Base-by-base conservation (phyloP, 306 rosid species). In the Arachis stenosperma region DNA sequence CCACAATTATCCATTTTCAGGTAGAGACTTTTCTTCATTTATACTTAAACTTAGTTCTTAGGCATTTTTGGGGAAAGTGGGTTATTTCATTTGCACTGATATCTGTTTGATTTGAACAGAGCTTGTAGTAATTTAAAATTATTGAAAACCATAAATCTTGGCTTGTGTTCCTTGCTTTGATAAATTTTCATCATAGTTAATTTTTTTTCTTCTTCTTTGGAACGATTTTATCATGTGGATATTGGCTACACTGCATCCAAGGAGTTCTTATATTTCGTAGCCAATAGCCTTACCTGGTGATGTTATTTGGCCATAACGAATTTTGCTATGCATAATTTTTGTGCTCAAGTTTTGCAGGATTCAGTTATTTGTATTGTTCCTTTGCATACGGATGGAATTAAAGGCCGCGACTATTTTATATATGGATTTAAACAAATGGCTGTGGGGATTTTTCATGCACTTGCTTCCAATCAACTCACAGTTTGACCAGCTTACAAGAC, bases 1-100 rank as follows among this genome's bases (percentile, higher is more conserved):
- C 99, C 6, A 91, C 99, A 30, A 84, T 94, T 51, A 92, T 86
- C 75, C 99, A 94, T 74, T 94, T 94, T 77, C 99, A 94, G 99
- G 99, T 94, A 85, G 84, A 76, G 70, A 65, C 51, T 81, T 27
- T 27, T 29, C 5, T 73, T 69, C 65, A 39, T 47, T 30, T 10
- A n/a, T 7, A 3, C 39, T 29, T 10, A 29, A 22, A 7, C 27
- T 42, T 1, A 27, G 53, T 22, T 7, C 39, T 29, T 3, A 0
- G 5, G 29, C 15, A 47, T 71, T 65, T 56, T 6, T 46, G 47
- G 63, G 72, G 41, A 43, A 33, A 33, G 37, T 54, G 63, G 50
- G 30, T 3, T 68, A 36, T 33, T 79, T 73, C 12, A 68, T 36
- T 43, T 66, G 27, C 13, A 29, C 11, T 41, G n/a, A 14, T 41